Evolutionary conservation across 768 basidiomycete genomes (phyloP).

Genomic region (Pleurotus platypus): DNA sequence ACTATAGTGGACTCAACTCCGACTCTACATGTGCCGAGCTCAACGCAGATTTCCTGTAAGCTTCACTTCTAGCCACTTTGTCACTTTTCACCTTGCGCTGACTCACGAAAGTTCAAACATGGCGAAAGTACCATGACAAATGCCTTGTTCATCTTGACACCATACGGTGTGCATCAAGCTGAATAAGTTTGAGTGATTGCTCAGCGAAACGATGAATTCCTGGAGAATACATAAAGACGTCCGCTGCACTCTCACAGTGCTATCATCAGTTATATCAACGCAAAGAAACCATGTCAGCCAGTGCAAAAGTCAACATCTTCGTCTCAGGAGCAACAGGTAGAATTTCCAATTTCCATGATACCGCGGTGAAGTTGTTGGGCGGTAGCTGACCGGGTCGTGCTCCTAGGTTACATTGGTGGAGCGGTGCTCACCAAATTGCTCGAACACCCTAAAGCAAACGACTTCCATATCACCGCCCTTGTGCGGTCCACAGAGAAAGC

Average conservation of each 20-base stretch:
- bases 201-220: background rate
- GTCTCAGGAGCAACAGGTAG: conserved; percentile 46
- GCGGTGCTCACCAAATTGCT: conserved; percentile 46
- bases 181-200: background rate
- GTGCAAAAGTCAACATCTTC: conserved; percentile 29
- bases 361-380: background rate
- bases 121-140: too few species aligned
- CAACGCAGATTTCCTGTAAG: background rate
- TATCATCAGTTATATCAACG: background rate
- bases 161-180: background rate
- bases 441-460: conserved; percentile 34
- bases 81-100: too few species aligned
- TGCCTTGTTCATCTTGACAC: background rate
- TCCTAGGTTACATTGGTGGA: conserved; percentile 54
- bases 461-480: conserved; percentile 41
- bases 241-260: background rate
- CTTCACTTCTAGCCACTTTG: too few species aligned
- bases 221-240: background rate
- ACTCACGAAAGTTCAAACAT: too few species aligned
- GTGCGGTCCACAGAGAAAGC: conserved; percentile 41
- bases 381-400: background rate
- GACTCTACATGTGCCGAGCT: background rate
- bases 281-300: background rate
- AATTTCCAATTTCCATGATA: conserved; percentile 7
- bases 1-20: too few species aligned